A percentile compares a stretch with the other conserved stretches of the same genome.
Conservation (phyloP, 257 asterid genomes). For the Asclepias syriaca region DNA sequence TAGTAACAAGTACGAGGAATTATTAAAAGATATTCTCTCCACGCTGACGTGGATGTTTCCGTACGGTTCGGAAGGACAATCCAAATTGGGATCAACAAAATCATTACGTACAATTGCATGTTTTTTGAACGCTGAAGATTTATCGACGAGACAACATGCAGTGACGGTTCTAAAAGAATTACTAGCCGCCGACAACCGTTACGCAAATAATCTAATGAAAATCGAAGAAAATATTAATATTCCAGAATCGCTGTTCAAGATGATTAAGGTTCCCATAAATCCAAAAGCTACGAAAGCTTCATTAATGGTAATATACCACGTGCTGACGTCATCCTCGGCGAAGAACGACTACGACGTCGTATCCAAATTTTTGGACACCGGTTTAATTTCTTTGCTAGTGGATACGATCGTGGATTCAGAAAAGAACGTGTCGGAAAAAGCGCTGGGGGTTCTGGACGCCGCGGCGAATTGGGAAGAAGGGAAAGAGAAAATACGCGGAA, state of each 20-base stretch:
- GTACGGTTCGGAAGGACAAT: constrained; percentile 32
- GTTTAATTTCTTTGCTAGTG: constrained; percentile 46
- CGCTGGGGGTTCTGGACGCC: constrained; percentile 46
- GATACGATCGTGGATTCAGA: constrained; percentile 69
- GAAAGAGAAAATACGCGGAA: constrained; percentile 29
- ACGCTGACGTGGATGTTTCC: constrained; percentile 61
- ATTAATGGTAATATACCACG: constrained; percentile 42
- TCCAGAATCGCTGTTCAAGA: constrained; percentile 37
- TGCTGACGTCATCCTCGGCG: constrained; percentile 14
- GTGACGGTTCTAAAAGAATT: constrained; percentile 43
- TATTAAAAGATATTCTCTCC: constrained; percentile 45
- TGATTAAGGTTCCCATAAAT: constrained; percentile 52
- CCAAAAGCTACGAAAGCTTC: constrained; percentile 58
- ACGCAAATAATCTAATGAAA: constrained; percentile 21
- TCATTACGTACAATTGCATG: constrained; percentile 50
- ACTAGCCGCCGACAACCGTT: constrained; percentile 14
- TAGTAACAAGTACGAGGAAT: constrained; percentile 9
- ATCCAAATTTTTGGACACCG: constrained; percentile 35
- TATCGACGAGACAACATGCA: constrained; percentile 46
- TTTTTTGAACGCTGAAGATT: constrained; percentile 51
- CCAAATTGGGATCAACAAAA: constrained; percentile 37
- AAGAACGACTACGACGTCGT: constrained; percentile 7
- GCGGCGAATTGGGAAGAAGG: constrained; percentile 44
- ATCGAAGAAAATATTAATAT: constrained; percentile 19
- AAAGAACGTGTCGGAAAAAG: constrained; percentile 46